Evolutionary conservation across 306 rosid genomes (phyloP).

Genomic region (Fragaria iinumae): DNA sequence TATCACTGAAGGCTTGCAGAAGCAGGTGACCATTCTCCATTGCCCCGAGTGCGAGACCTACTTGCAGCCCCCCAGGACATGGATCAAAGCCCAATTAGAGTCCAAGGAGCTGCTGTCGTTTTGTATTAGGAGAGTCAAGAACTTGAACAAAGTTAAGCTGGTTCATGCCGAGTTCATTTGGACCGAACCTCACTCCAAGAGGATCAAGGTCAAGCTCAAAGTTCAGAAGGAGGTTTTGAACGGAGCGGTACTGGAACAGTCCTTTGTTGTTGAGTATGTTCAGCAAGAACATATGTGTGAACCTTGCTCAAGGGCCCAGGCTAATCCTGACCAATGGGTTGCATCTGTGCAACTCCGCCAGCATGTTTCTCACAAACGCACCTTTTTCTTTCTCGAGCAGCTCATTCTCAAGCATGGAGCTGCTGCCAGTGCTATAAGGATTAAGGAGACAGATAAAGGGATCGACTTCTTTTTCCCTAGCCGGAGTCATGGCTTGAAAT

Average conservation of each 20-base stretch:
- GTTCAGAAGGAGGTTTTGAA: constrained; percentile 66
- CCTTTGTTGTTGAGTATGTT: constrained; percentile 52
- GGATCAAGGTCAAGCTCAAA: constrained; percentile 53
- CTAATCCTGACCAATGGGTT: constrained; percentile 76
- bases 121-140: constrained; percentile 57
- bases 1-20: constrained; percentile 68
- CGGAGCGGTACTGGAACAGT: constrained; percentile 59
- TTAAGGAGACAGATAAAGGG: constrained; percentile 63
- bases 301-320: constrained; percentile 56
- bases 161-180: constrained; percentile 51
- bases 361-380: constrained; percentile 59
- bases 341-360: constrained; percentile 74
- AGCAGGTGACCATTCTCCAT: constrained; percentile 42
- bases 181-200: constrained; percentile 66
- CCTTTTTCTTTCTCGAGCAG: constrained; percentile 69
- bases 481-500: constrained; percentile 58
- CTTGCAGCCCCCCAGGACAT: constrained; percentile 67
- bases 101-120: constrained; percentile 59
- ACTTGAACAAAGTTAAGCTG: constrained; percentile 47
- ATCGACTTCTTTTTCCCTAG: constrained; percentile 69
- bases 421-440: constrained; percentile 57
- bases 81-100: constrained; percentile 60
- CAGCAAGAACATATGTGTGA: constrained; percentile 64
- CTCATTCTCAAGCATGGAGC: constrained; percentile 66
- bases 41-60: constrained; percentile 60